Conservation (phyloP, 2,329 filamentous ascomycete genomes). For the Graphium sp. region DNA sequence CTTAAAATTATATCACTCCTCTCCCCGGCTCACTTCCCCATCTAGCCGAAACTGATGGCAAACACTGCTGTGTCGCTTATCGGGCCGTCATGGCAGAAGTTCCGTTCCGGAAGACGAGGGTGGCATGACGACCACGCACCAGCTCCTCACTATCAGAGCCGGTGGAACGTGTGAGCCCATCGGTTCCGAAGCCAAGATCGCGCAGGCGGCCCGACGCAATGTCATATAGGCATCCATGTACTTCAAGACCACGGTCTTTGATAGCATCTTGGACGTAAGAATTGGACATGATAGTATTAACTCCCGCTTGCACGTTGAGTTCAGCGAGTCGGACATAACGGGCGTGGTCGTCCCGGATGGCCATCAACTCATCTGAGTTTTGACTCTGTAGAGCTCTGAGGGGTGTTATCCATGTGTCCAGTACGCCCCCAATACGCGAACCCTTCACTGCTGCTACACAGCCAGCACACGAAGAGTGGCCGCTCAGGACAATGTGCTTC, state of each 20-base stretch:
- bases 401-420: constrained; percentile 37
- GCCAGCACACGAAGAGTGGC: constrained; percentile 53
- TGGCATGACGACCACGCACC: constrained; percentile 29
- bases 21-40: too few species aligned
- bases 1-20: too few species aligned
- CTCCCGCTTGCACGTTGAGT: constrained; percentile 56
- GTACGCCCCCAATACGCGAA: constrained; percentile 28
- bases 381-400: constrained; percentile 23
- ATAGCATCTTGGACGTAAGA: constrained; percentile 54
- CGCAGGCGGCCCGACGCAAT: constrained; percentile 27
- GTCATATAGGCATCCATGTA: constrained; percentile 69
- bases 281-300: constrained; percentile 53
- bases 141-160: constrained; percentile 13
- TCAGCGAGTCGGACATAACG: constrained; percentile 50
- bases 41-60: too few species aligned
- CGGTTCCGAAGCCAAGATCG: constrained; percentile 28
- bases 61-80: constrained; percentile 4
- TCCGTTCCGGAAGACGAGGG: constrained; percentile 28
- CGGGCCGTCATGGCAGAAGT: constrained; percentile 17
- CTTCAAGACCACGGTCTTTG: constrained; percentile 48
- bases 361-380: constrained; percentile 37
- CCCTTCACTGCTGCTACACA: constrained; percentile 39
- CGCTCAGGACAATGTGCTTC: constrained; percentile 53
- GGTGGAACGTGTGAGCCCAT: constrained; percentile 7
- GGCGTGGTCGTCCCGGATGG: constrained; percentile 33